A percentile compares a stretch with the other conserved stretches of the same genome.
Conservation (phyloP, 805 yeast species). For the Jamesozyma lodderae region DNA sequence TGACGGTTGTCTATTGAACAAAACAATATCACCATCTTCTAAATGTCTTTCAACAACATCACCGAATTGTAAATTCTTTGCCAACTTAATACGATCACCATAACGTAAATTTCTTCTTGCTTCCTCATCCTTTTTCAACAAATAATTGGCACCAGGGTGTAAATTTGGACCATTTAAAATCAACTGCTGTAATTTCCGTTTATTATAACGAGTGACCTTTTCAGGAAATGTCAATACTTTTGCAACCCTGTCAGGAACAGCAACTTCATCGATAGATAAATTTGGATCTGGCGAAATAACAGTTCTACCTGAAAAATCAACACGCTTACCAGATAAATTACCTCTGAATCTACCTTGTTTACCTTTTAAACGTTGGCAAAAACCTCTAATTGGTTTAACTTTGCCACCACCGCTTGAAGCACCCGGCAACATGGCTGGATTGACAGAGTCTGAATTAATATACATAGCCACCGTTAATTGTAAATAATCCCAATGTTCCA, state of each 20-base stretch:
- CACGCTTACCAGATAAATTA: constrained; percentile 95
- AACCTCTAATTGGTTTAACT: constrained; percentile 76
- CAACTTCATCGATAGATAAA: constrained; percentile 89
- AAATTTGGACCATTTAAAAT: constrained; percentile 76
- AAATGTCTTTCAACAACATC: constrained; percentile 94
- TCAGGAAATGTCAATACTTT: constrained; percentile 95
- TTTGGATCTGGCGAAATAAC: constrained; percentile 99
- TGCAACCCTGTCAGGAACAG: constrained; percentile 95
- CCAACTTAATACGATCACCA: constrained; percentile 74
- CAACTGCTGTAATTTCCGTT: constrained; percentile 62
- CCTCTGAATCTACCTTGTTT: constrained; percentile 99
- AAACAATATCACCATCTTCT: constrained; percentile 93
- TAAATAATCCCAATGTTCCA: constrained; percentile 98
- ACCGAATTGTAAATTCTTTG: constrained; percentile 70
- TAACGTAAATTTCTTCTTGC: constrained; percentile 82
- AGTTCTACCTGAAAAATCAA: constrained; percentile 95
- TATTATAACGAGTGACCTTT: constrained; percentile 81
- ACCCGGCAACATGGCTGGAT: constrained; percentile 69
- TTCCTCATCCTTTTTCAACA: constrained; percentile 71
- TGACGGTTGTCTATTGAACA: constrained; percentile 97
- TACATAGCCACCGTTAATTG: constrained; percentile 96
- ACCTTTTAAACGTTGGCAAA: constrained; percentile 95
- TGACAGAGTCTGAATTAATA: constrained; percentile 89
- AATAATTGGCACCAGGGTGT: constrained; percentile 96
- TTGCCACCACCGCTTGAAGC: constrained; percentile 43